Conservation (phyloP, 331 rosid genomes). For the Rhamnella rubrinervis region DNA sequence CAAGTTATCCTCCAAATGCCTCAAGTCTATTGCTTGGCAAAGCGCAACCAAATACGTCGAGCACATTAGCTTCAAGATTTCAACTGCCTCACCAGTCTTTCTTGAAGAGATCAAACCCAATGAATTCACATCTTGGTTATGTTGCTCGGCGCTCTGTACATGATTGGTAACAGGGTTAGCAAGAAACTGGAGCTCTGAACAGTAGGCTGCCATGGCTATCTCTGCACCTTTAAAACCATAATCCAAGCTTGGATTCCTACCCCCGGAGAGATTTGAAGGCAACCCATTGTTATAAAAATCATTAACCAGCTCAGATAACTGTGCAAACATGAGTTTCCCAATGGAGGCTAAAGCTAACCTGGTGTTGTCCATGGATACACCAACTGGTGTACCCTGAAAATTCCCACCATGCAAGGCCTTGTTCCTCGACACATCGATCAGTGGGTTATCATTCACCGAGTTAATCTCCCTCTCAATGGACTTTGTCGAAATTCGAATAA, state of each 20-base stretch:
- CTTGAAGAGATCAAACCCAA: constrained; percentile 31
- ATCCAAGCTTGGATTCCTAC: constrained; percentile 35
- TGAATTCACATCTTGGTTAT: constrained; percentile 38
- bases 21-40: constrained; percentile 46
- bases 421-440: constrained; percentile 36
- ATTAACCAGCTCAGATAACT: constrained; percentile 37
- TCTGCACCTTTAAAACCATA: constrained; percentile 26
- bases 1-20: constrained; percentile 38
- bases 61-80: constrained; percentile 37
- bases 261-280: constrained; percentile 31
- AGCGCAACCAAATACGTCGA: constrained; percentile 32
- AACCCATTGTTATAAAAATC: constrained; percentile 41
- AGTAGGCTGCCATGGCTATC: constrained; percentile 35
- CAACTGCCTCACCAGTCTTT: constrained; percentile 35
- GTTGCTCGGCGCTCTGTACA: constrained; percentile 36
- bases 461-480: constrained; percentile 39
- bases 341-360: constrained; percentile 38
- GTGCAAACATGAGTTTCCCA: constrained; percentile 43
- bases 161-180: constrained; percentile 44
- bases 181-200: constrained; percentile 34
- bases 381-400: constrained; percentile 36
- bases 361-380: constrained; percentile 41
- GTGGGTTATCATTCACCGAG: constrained; percentile 33
- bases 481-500: constrained; percentile 27
- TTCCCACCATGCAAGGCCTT: constrained; percentile 44